Base-by-base conservation (phyloP, 2,329 filamentous ascomycete species). In the Nothomitra cinnamomea region DNA sequence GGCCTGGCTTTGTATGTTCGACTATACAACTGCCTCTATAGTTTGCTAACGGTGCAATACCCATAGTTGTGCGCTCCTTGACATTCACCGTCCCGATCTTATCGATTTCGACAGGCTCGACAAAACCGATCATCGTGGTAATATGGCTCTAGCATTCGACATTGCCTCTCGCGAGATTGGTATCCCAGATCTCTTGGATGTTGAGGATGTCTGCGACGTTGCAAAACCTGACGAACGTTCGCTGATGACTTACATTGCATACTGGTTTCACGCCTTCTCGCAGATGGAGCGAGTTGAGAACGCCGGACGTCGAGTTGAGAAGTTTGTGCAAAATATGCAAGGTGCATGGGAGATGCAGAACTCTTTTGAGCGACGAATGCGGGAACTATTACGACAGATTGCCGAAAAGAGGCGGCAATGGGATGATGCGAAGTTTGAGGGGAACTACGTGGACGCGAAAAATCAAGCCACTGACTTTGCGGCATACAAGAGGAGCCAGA, bases 291-390 rank as follows among this genome's bases (percentile, higher is more conserved):
- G 90, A 66, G 92, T 98, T 7, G 92, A 98, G 69, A 98, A 98
- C 65, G 92, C 92, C 2, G 92, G 92, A 3, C 80, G 92, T 57
- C 80, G 92, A 60, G 92, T 98, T 3, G 92, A 98, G 71, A 98
- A 98, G 69, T 98, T 98, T 63, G 86, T 98, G 61, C 87, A 87
- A 65, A 96, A 92, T 67, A 96, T 98, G 92, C 88, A 95, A 65
- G 92, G 92, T 21, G 90, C 92, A 7, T 98, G 92, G 92, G 90
- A 95, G 69, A 98, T 98, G 92, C 89, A 98, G 69, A 94, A 87
- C 64, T 86, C 85, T 28, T 98, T 90, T 65, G 92, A 98, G 72
- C 78, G 84, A 63, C 80, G 92, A 56, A 94, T 96, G 86, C 79
- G 80, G 55, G 86, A 82, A 59, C 74, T 98, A 41, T 72, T 96